These are phyloP conservation scores for Ceratocystis harringtonii DNA, from an alignment of 2,329 filamentous ascomycete genomes.

Conservation along the genomic window DNA sequence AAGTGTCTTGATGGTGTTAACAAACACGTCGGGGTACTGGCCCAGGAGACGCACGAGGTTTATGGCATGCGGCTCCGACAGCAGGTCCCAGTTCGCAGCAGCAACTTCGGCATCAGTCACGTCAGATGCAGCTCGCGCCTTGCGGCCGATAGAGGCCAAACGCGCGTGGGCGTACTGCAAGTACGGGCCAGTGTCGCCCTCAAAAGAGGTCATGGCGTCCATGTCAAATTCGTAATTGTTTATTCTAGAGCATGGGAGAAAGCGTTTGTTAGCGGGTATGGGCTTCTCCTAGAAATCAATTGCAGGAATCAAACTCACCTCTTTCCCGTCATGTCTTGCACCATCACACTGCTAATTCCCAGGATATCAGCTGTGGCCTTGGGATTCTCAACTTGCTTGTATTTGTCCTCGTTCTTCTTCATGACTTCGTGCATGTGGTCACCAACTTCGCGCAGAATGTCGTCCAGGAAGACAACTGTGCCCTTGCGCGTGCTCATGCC, in stretches of 20 bases:
- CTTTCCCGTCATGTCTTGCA: constrained; percentile 96
- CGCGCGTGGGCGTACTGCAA: constrained; percentile 71
- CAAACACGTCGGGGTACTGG: constrained; percentile 72
- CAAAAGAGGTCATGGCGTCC: constrained; percentile 68
- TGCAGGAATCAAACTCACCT: constrained; percentile 21
- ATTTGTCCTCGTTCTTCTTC: constrained; percentile 80
- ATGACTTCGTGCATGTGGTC: constrained; percentile 98
- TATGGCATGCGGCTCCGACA: constrained; percentile 56
- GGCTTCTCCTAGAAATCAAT: background rate
- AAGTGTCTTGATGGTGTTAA: constrained; percentile 70
- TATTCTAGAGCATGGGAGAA: constrained; percentile 29
- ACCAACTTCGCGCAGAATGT: constrained; percentile 62
- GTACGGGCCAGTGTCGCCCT: constrained; percentile 74
- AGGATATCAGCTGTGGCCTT: constrained; percentile 69
- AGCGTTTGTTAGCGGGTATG: constrained; percentile 15
- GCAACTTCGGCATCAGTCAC: constrained; percentile 43
- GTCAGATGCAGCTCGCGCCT: constrained; percentile 38
- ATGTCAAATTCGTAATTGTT: constrained; percentile 62
- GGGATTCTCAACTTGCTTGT: constrained; percentile 74
- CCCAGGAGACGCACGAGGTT: constrained; percentile 62
- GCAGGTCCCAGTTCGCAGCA: constrained; percentile 49
- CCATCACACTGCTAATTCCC: constrained; percentile 91
- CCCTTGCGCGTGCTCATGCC: constrained; percentile 58
- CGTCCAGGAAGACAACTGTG: constrained; percentile 59
- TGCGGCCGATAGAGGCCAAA: constrained; percentile 48